These are phyloP conservation scores for Colletotrichum ledebouriae DNA, from an alignment of 2,329 filamentous ascomycete genomes.

Conservation along the genomic window DNA sequence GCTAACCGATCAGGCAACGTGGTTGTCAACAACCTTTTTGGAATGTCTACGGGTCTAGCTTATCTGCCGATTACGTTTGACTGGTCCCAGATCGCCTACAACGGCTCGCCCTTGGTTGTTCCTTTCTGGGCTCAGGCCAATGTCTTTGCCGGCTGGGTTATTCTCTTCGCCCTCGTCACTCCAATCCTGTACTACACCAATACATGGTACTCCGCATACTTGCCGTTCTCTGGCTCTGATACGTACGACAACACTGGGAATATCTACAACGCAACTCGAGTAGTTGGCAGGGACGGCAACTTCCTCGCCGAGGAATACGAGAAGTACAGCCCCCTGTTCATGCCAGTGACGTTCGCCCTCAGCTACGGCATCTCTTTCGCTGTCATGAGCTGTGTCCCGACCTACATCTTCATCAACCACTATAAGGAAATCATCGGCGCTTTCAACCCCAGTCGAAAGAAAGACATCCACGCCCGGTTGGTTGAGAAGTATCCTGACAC, in stretches of 20 bases:
- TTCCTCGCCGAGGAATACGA: slow-evolving; percentile 62
- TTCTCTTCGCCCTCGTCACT: slow-evolving; percentile 67
- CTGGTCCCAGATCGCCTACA: slow-evolving; percentile 47
- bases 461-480: slow-evolving; percentile 50
- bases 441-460: slow-evolving; percentile 31
- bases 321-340: slow-evolving; percentile 58
- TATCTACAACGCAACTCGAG: slow-evolving; percentile 63
- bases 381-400: slow-evolving; percentile 53
- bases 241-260: slow-evolving; percentile 63
- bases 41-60: slow-evolving; percentile 49
- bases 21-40: slow-evolving; percentile 78
- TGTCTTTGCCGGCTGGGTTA: slow-evolving; percentile 71
- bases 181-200: slow-evolving; percentile 71
- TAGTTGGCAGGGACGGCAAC: slow-evolving; percentile 58
- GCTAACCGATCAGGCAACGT: slow-evolving; percentile 61
- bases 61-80: slow-evolving; percentile 49
- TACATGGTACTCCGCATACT: slow-evolving; percentile 68
- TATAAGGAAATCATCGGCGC: slow-evolving; percentile 54
- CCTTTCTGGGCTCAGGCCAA: slow-evolving; percentile 73
- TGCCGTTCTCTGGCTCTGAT: slow-evolving; percentile 65
- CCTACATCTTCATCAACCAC: slow-evolving; percentile 57
- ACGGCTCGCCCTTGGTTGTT: slow-evolving; percentile 58
- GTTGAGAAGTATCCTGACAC: slow-evolving; percentile 49
- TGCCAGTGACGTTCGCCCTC: slow-evolving; percentile 52
- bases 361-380: slow-evolving; percentile 54